phyloP scores from a whole-genome alignment of 2,329 filamentous ascomycete genomes.

The Pestalotiopsis fici region DNA sequence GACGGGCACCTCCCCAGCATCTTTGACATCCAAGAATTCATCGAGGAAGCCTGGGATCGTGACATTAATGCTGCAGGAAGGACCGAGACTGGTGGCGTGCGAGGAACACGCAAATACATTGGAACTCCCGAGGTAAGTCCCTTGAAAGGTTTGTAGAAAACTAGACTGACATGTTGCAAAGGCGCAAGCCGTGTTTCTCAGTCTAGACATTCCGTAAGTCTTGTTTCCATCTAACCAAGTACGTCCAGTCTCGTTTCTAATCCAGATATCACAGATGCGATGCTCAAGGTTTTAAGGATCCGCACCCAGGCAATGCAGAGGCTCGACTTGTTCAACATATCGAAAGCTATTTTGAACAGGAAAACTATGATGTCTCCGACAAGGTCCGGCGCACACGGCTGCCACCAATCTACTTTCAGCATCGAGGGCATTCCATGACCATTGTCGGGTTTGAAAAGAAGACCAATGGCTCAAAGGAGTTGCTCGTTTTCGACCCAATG shows the following conservation, averaged over 20 bases:
- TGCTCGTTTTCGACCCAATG: conserved; percentile 88
- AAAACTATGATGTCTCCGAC: conserved; percentile 46
- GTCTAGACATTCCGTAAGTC: conserved; percentile 65
- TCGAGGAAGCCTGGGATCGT: conserved; percentile 85
- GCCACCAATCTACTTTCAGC: conserved; percentile 89
- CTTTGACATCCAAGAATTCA: conserved; percentile 79
- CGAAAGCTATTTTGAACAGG: conserved; percentile 73
- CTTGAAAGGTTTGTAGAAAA: background rate
- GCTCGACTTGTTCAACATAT: conserved; percentile 65
- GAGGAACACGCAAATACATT: conserved; percentile 91
- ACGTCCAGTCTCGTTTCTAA: background rate
- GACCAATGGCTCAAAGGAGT: conserved; percentile 61
- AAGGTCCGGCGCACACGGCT: conserved; percentile 73
- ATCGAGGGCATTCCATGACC: conserved; percentile 86
- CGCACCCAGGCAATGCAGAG: conserved; percentile 48
- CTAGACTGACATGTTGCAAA: conserved; percentile 30
- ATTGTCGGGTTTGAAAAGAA: conserved; percentile 81
- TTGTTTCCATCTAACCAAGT: background rate
- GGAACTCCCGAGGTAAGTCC: conserved; percentile 78
- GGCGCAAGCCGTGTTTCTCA: conserved; percentile 78
- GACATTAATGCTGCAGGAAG: conserved; percentile 77
- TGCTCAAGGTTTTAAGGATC: conserved; percentile 59
- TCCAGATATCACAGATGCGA: conserved; percentile 45
- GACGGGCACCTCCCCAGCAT: conserved; percentile 68
- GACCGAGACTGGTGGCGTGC: conserved; percentile 82